phyloP scores from a whole-genome alignment of 108 stramenopile species.

The Nitzschia sp. region DNA sequence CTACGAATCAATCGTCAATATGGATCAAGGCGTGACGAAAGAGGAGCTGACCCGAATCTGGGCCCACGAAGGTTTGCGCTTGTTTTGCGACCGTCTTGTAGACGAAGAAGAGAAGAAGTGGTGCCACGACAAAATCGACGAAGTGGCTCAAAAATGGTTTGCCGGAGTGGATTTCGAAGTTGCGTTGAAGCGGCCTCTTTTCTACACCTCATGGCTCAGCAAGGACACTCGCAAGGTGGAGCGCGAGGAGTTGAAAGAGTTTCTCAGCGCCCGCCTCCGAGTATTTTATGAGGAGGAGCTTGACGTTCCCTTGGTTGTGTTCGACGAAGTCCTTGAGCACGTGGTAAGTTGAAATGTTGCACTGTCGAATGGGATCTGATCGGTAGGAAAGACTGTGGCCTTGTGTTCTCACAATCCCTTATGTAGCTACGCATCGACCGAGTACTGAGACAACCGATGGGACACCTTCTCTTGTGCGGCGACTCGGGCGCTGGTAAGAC shows the following conservation, averaged over 20 bases:
- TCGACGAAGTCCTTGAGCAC: constrained; percentile 96
- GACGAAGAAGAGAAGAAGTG: constrained; percentile 86
- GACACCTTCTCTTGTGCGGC: constrained; percentile 90
- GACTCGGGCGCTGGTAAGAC: constrained; percentile 96
- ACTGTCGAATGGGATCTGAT: too few species aligned
- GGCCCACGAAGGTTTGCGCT: constrained; percentile 96
- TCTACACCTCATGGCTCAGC: constrained; percentile 93
- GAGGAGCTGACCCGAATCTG: constrained; percentile 95
- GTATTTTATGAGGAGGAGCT: constrained; percentile 99
- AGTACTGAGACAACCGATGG: constrained; percentile 90
- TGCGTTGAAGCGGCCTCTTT: constrained; percentile 87
- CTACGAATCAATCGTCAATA: constrained; percentile 88
- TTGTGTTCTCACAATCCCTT: too few species aligned
- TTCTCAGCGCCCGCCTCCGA: constrained; percentile 85
- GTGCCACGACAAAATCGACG: constrained; percentile 84
- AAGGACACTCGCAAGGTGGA: constrained; percentile 87
- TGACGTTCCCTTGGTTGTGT: constrained; percentile 95
- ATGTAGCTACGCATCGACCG: constrained; percentile 92
- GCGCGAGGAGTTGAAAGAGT: constrained; percentile 80
- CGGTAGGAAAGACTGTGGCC: too few species aligned
- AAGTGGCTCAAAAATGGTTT: constrained; percentile 73
- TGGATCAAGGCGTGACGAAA: constrained; percentile 73
- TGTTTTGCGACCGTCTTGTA: constrained; percentile 96
- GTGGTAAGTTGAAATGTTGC: too few species aligned
- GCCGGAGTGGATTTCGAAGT: constrained; percentile 77